Percentiles rank a stretch among this genome's conserved stretches.
Conservation (phyloP, 495 filamentous ascomycete species). For the Pseudoneurospora amorphoporcata region DNA sequence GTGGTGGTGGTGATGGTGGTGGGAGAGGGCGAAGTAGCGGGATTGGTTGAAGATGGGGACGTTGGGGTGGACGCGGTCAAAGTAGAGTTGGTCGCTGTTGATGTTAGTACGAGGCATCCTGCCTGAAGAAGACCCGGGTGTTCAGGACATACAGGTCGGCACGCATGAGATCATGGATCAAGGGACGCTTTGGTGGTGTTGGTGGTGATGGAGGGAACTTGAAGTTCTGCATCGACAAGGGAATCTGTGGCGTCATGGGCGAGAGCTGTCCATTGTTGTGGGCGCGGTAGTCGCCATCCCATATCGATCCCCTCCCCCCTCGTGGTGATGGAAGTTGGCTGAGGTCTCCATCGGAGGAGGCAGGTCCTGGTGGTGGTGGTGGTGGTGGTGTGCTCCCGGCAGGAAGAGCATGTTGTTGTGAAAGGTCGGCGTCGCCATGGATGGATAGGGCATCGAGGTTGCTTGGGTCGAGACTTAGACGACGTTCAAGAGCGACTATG, state of each 20-base stretch:
- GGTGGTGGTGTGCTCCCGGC: not conserved
- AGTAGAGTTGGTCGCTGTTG: conserved; percentile 44
- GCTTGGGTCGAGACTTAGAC: conserved; percentile 24
- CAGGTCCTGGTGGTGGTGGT: not conserved
- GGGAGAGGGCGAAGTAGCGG: conserved; percentile 16
- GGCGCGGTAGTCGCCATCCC: conserved; percentile 16
- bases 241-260: conserved; percentile 13
- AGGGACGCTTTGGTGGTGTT: conserved; percentile 9
- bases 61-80: conserved; percentile 46
- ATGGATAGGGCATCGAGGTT: conserved; percentile 6
- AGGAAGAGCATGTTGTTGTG: conserved; percentile 6
- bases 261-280: conserved; percentile 4
- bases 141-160: conserved; percentile 32
- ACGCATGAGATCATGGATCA: conserved; percentile 30
- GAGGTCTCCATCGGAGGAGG: conserved; percentile 4
- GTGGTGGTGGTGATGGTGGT: conserved; percentile 1
- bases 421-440: conserved; percentile 5
- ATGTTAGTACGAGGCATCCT: too few relatives aligned
- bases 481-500: conserved; percentile 26
- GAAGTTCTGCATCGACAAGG: conserved; percentile 14
- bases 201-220: conserved; percentile 23
- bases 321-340: conserved; percentile 10
- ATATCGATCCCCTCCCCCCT: conserved; percentile 3
- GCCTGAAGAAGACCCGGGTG: too few relatives aligned
- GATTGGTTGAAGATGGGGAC: conserved; percentile 43